phyloP scores from a whole-genome alignment of 1,284 basidiomycete species.

The Malassezia sympodialis region DNA sequence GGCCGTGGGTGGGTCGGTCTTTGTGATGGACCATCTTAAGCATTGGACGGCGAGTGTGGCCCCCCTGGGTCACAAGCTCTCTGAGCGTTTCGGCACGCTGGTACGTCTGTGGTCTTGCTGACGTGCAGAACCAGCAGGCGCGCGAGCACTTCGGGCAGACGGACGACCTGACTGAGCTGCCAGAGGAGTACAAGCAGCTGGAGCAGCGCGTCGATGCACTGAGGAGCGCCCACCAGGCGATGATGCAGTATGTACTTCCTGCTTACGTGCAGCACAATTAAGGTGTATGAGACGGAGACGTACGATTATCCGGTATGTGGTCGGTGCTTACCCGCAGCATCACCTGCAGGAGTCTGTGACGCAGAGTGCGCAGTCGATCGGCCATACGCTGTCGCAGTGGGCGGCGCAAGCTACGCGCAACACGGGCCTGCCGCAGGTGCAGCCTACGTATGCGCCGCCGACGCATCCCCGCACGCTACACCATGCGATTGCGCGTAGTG shows the following conservation, averaged over 20 bases:
- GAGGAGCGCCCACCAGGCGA: constrained; percentile 59
- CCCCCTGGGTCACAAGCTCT: constrained; percentile 54
- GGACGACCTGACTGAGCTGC: constrained; percentile 76
- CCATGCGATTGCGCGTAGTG: constrained; percentile 77
- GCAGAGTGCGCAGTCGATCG: constrained; percentile 55
- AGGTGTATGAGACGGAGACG: constrained; percentile 38
- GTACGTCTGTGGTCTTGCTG: not conserved
- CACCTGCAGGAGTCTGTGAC: constrained; percentile 53
- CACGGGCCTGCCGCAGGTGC: constrained; percentile 55
- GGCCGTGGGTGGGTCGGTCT: not conserved
- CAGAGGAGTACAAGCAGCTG: constrained; percentile 82
- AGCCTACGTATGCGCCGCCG: constrained; percentile 54
- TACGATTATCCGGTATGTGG: constrained; percentile 55
- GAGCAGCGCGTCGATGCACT: constrained; percentile 89
- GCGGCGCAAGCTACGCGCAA: constrained; percentile 72
- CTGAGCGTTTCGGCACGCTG: constrained; percentile 72
- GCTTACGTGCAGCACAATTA: constrained; percentile 10
- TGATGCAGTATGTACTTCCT: constrained; percentile 58
- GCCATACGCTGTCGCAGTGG: constrained; percentile 72
- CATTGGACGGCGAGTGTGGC: constrained; percentile 34
- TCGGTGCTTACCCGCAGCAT: constrained; percentile 14
- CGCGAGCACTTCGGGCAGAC: constrained; percentile 78
- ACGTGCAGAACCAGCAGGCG: constrained; percentile 55
- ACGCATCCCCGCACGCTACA: constrained; percentile 70
- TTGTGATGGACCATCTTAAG: constrained; percentile 66